phyloP scores from a whole-genome alignment of 768 basidiomycete species.

The Harrya chromipes region DNA sequence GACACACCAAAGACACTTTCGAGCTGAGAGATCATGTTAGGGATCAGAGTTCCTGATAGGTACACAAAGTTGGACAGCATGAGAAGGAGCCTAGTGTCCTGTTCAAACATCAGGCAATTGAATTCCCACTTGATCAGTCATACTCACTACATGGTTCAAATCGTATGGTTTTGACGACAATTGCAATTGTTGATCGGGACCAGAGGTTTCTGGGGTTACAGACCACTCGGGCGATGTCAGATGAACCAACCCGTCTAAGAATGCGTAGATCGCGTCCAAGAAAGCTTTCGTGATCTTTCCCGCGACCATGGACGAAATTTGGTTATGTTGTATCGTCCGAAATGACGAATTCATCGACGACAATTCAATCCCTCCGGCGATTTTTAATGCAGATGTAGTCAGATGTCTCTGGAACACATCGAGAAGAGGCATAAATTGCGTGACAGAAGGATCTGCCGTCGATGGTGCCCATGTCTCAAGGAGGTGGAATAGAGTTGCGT shows the following conservation, averaged over 20 bases:
- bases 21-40: slow-evolving; percentile 76
- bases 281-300: slow-evolving; percentile 81
- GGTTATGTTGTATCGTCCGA: slow-evolving; percentile 55
- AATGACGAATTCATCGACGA: slow-evolving; percentile 44
- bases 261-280: slow-evolving; percentile 78
- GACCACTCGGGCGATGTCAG: slow-evolving; percentile 72
- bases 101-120: slow-evolving; percentile 2
- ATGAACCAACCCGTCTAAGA: slow-evolving; percentile 81
- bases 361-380: slow-evolving; percentile 74
- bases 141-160: slow-evolving; percentile 57
- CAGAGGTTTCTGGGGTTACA: slow-evolving; percentile 11
- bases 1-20: slow-evolving; percentile 72
- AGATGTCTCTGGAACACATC: slow-evolving; percentile 79
- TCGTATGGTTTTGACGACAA: slow-evolving; percentile 42
- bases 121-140: background rate
- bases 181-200: slow-evolving; percentile 13
- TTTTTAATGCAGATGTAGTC: slow-evolving; percentile 70
- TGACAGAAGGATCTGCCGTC: slow-evolving; percentile 59
- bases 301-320: slow-evolving; percentile 60
- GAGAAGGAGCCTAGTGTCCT: slow-evolving; percentile 86
- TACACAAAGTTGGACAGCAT: slow-evolving; percentile 88
- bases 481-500: slow-evolving; percentile 76
- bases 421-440: slow-evolving; percentile 72
- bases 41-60: slow-evolving; percentile 66
- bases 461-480: slow-evolving; percentile 85